Conservation (phyloP, 208 protist species). For the Lotmaria passim region DNA sequence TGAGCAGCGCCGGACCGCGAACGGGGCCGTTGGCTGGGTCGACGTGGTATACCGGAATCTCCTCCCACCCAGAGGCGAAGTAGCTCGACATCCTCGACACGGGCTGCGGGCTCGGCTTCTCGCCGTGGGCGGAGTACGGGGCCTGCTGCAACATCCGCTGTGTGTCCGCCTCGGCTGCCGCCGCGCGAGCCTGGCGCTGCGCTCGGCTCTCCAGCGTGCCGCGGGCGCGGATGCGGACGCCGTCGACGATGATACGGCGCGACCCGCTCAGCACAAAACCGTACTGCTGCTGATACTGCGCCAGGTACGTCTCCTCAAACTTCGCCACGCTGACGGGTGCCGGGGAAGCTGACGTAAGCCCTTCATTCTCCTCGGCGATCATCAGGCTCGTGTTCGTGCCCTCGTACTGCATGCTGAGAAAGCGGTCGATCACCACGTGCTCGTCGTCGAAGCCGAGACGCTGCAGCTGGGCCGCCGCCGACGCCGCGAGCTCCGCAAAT, state of each 20-base stretch:
- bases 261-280: conserved; percentile 83
- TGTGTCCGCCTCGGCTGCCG: conserved; percentile 17
- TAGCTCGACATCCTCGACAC: conserved; percentile 38
- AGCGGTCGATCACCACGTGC: conserved; percentile 63
- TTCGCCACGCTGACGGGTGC: conserved; percentile 14
- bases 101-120: conserved; percentile 32
- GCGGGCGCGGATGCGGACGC: conserved; percentile 85
- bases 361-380: conserved; percentile 48
- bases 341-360: neutral
- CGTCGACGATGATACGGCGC: conserved; percentile 91
- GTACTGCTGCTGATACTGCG: conserved; percentile 90
- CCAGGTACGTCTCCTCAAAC: conserved; percentile 71
- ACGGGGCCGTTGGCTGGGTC: conserved; percentile 53
- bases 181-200: conserved; percentile 21
- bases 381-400: conserved; percentile 94
- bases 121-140: conserved; percentile 40
- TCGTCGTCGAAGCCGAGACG: conserved; percentile 48
- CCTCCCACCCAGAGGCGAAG: conserved; percentile 51
- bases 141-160: conserved; percentile 24
- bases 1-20: conserved; percentile 90
- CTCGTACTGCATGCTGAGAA: conserved; percentile 91
- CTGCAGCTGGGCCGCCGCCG: conserved; percentile 35
- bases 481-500: conserved; percentile 28
- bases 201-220: conserved; percentile 40
- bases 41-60: conserved; percentile 71